These are phyloP conservation scores for Citrullus colocynthis DNA, from an alignment of 306 rosid genomes.

Conservation along the genomic window DNA sequence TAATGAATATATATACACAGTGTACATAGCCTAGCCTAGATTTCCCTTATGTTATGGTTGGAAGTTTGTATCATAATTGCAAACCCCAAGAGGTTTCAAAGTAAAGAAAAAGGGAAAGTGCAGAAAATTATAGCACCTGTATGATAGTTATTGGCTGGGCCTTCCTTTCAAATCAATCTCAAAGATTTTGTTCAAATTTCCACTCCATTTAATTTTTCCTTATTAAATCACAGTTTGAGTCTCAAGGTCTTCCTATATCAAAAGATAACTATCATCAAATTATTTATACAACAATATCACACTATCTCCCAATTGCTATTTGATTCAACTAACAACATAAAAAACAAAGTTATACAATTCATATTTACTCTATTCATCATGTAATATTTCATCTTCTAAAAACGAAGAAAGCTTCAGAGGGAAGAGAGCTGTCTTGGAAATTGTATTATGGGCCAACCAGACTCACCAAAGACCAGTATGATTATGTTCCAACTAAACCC, in stretches of 20 bases:
- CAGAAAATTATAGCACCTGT: neutral
- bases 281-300: too few relatives aligned
- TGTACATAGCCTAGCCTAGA: too few relatives aligned
- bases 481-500: neutral
- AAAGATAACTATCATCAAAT: too few relatives aligned
- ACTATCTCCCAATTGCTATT: neutral
- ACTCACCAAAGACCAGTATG: neutral
- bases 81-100: neutral
- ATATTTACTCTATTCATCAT: neutral
- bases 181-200: neutral
- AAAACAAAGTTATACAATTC: neutral
- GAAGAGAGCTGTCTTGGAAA: neutral
- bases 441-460: neutral
- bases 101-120: neutral
- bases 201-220: neutral
- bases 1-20: too few relatives aligned
- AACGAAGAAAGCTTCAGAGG: neutral
- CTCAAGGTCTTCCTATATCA: too few relatives aligned
- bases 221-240: neutral
- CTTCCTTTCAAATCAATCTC: conserved; percentile 8
- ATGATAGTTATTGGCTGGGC: neutral
- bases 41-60: neutral
- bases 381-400: neutral
- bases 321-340: neutral
- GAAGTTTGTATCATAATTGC: conserved; percentile 3